Evolutionary conservation across 1,284 basidiomycete genomes (phyloP), one percentile per base, ranked within the genome.

Genomic region (Tilletia indica): DNA sequence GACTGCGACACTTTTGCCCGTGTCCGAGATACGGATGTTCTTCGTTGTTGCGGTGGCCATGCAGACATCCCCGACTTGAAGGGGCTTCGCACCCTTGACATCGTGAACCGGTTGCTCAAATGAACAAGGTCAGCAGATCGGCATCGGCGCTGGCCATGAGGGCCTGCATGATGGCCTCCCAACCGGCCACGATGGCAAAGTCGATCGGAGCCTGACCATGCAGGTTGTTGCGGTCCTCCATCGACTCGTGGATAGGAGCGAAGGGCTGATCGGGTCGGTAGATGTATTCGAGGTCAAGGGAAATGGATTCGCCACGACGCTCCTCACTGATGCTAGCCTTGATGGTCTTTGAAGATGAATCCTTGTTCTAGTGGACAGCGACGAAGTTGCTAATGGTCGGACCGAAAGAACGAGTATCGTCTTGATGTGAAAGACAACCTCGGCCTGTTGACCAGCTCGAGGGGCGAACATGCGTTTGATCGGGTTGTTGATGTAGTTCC

Each of bases 101-200:
- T 89, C 74, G 90, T 91, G 91, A 99, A 99, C 66, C 93, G 93
- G 85, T 99, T 99, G 51, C 93, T 93, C 47, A 99, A 89, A 85
- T 99, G 97, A 56, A 99, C 96, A 38, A 98, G 85, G 94, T 94
- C 79, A 99, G 88, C 39, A 99, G 86, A 69, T 81, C 79, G 58
- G 77, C 79, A 56, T 80, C 80, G 39, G 76, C 76, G 68, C 76
- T 79, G 14, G 78, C 77, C 74, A 80, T 82, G 51, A 80, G 75
- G 9, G 80, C 79, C 73, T 80, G 77, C 80, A 82, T 82, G 77
- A 82, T 80, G 25, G 78, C 78, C 71, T 80, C 77, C 95, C 96
- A 98, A 63, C 95, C 94, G 67, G 94, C 92, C 72, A 98, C 95
- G 82, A 99, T 99, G 70, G 94, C 94, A 83, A 97, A 98, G 87